Conservation (phyloP, 257 asterid genomes). For the Mentha longifolia region DNA sequence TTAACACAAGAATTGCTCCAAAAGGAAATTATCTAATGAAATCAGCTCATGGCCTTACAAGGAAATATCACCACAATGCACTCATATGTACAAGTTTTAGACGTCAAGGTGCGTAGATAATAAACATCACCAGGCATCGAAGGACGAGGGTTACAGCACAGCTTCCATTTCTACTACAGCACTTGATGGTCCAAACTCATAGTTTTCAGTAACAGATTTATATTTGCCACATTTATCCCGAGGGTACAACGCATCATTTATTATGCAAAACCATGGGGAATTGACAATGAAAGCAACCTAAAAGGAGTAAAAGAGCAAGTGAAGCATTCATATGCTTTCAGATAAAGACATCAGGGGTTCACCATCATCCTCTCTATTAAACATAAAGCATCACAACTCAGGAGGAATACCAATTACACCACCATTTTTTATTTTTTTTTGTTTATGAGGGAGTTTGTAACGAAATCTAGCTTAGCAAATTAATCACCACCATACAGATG, state of each 20-base stretch:
- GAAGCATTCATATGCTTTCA: no score
- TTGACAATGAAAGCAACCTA: no score
- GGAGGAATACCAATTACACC: background rate
- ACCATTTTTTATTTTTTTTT: no score
- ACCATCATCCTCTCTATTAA: background rate
- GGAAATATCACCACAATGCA: background rate
- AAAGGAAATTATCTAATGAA: conserved; percentile 4
- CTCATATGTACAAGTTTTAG: background rate
- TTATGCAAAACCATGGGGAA: no score
- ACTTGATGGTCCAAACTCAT: no score
- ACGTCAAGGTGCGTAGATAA: background rate
- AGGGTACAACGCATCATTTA: no score
- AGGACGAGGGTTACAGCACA: background rate
- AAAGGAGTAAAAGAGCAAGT: background rate
- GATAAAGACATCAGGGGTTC: background rate
- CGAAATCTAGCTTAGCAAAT: no score
- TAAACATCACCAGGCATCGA: background rate
- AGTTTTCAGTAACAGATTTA: no score
- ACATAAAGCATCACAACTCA: background rate
- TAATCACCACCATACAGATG: no score
- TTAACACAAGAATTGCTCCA: conserved; percentile 6
- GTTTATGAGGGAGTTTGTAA: no score
- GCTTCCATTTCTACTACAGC: background rate
- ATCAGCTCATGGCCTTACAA: conserved; percentile 6
- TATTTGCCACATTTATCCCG: no score